A percentile compares a stretch with the other conserved stretches of the same genome.
These are phyloP conservation scores for Gymnopilus junonius DNA, from an alignment of 768 basidiomycete species.

Conservation along the genomic window DNA sequence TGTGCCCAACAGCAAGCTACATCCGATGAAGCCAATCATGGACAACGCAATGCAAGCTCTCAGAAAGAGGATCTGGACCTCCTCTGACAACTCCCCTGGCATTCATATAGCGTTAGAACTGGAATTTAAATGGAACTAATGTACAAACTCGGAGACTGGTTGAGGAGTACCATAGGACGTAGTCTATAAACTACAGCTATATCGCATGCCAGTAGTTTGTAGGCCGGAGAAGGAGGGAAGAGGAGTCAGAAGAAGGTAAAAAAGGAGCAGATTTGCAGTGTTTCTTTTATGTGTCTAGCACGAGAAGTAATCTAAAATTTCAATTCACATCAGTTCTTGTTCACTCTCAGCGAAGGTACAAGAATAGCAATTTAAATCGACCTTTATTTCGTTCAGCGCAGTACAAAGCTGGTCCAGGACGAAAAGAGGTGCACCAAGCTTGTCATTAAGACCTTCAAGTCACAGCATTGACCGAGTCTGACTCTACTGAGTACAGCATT, in stretches of 20 bases:
- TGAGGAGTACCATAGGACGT: not conserved
- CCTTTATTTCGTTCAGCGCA: not conserved
- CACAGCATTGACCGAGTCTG: not conserved
- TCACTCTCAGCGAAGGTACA: not conserved
- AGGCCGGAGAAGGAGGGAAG: not conserved
- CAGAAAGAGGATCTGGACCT: not conserved
- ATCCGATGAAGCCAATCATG: conserved; percentile 21
- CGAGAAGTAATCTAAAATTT: not conserved
- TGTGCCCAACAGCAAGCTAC: conserved; percentile 23
- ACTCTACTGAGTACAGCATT: not conserved
- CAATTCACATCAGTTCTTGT: not conserved
- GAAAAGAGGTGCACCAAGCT: not conserved
- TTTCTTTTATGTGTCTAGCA: not conserved
- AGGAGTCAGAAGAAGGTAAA: conserved; percentile 1
- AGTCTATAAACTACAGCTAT: not conserved
- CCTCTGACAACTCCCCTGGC: not conserved
- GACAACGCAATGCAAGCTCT: conserved; percentile 15
- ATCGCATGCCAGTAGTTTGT: not conserved
- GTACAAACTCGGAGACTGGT: not conserved
- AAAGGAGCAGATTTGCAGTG: conserved; percentile 6
- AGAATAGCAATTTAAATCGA: not conserved
- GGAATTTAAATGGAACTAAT: not conserved
- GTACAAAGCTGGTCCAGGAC: not conserved
- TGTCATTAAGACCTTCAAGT: not conserved
- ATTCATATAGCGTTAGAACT: not conserved